These are phyloP conservation scores for Cucurbita maxima DNA, from an alignment of 306 rosid species.

Conservation along the genomic window DNA sequence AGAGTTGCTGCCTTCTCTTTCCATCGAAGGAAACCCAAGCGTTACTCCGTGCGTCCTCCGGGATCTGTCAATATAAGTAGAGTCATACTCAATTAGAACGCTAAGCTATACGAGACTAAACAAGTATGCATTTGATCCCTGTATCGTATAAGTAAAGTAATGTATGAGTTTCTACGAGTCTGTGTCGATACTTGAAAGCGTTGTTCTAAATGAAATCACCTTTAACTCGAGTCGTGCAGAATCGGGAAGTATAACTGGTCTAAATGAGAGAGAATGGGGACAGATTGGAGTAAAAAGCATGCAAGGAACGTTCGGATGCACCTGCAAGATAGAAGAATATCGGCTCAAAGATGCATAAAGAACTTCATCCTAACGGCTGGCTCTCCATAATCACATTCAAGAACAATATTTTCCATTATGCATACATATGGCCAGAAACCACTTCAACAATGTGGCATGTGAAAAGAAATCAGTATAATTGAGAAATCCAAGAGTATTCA, in stretches of 20 bases:
- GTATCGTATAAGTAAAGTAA: neutral
- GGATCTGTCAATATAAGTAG: slow-evolving; percentile 47
- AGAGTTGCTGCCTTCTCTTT: slow-evolving; percentile 97
- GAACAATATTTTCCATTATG: neutral
- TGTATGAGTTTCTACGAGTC: neutral
- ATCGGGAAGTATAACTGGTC: slow-evolving; percentile 98
- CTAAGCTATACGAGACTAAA: neutral
- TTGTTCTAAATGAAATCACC: slow-evolving; percentile 32
- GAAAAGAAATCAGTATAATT: neutral
- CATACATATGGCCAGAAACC: neutral
- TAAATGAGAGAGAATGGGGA: slow-evolving; percentile 94
- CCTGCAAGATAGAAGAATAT: slow-evolving; percentile 40
- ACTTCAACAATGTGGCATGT: neutral
- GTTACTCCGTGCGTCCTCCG: slow-evolving; percentile 85
- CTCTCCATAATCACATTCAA: neutral
- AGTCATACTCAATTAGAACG: neutral
- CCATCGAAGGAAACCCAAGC: slow-evolving; percentile 99
- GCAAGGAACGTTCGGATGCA: slow-evolving; percentile 98
- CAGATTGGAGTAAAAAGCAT: slow-evolving; percentile 97
- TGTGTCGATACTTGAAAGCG: neutral
- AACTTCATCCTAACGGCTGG: neutral
- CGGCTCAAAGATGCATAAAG: slow-evolving; percentile 10
- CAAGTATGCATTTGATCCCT: neutral
- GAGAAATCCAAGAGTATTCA: neutral
- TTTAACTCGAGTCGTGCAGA: slow-evolving; percentile 84